Evolutionary conservation across 2,329 filamentous ascomycete species (phyloP), one percentile per base, ranked within the genome.

Genomic region (Neurospora sp.): DNA sequence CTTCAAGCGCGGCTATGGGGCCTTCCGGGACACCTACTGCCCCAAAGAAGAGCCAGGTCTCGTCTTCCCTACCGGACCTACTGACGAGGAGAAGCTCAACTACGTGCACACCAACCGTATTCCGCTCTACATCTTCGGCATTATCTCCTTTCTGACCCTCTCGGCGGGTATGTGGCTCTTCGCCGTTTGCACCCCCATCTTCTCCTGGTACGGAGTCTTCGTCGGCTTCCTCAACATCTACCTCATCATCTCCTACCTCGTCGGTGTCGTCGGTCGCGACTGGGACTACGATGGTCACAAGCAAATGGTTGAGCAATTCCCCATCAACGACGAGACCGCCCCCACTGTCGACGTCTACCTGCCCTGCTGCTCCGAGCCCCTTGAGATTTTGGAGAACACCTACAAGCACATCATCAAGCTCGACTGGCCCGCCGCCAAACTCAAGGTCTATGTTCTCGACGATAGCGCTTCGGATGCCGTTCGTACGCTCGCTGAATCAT

Each of bases 91-190:
- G 71, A 82, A 82, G 74, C 77, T 78, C 66, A 75, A 73, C 23
- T 82, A 82, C 69, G 71, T 81, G 33, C 75, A 77, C 66, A 82
- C 81, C 10, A 81, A 81, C 72, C 77, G 81, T 11, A 73, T 80
- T 5, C 77, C 78, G 0, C 75, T 82, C n/a, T 80, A 82, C 72
- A 72, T 79, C 57, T 79, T 81, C 62, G 81, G 80, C 23, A 74
- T 81, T 46, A 76, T 82, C 66, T 80, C 80, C 8, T 81, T 82
- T 71, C 74, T 82, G 11, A 77, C 76, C 12, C 75, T 82, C n/a
- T 80, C 79, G 6, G 80, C 77, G 4, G 81, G 81, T 57, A 81
- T 81, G 80, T 82, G 81, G 80, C 75, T 82, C 4, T 82, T 82
- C 69, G 76, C 78, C 39, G 73, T 80, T 10, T 79, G 78, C 66